These are phyloP conservation scores for Ogataea glucozyma DNA, from an alignment of 805 yeast genomes.

Conservation along the genomic window DNA sequence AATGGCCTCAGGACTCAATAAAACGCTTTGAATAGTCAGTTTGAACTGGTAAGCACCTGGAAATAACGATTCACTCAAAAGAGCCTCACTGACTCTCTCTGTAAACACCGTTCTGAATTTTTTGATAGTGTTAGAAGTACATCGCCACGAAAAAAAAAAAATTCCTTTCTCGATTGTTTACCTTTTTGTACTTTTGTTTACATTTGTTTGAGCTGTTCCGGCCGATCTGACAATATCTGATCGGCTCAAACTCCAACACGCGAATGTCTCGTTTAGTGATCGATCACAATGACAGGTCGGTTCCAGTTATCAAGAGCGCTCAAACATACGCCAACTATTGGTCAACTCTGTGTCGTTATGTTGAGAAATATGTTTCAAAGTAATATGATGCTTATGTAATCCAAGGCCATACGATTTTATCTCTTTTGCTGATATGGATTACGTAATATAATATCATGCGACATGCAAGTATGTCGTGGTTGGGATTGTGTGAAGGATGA, in stretches of 20 bases:
- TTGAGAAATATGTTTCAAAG: too few species aligned
- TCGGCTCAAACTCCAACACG: neutral
- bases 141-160: conserved; percentile 7
- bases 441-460: too few species aligned
- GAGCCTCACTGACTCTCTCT: neutral
- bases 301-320: too few species aligned
- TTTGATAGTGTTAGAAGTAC: conserved; percentile 1
- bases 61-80: neutral
- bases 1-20: neutral
- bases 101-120: conserved; percentile 1
- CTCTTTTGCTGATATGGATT: too few species aligned
- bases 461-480: too few species aligned
- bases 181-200: conserved; percentile 15
- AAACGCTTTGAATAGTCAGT: neutral
- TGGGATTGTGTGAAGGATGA: too few species aligned
- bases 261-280: too few species aligned
- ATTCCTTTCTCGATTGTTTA: conserved; percentile 21
- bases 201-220: neutral
- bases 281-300: too few species aligned
- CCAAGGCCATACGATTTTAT: too few species aligned
- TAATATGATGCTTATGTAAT: too few species aligned
- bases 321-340: too few species aligned
- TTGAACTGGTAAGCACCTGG: neutral
- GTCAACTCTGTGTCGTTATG: too few species aligned
- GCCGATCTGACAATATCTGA: neutral